phyloP scores from a whole-genome alignment of 2,329 filamentous ascomycete genomes.

The Fusarium scirpi region DNA sequence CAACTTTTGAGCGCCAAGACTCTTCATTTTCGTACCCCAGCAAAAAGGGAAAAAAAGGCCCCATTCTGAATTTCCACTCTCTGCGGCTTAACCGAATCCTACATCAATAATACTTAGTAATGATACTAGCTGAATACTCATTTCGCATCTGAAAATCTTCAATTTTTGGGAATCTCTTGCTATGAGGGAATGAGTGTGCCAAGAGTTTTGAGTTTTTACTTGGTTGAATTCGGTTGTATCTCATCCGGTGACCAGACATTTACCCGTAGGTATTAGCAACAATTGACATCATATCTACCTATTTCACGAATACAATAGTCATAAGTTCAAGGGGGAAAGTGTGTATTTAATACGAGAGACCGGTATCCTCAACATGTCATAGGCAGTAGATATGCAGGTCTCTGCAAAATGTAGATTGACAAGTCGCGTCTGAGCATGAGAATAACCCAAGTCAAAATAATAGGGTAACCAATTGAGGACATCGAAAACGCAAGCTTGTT shows the following conservation, averaged over 20 bases:
- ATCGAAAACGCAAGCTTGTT: neutral
- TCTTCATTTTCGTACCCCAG: constrained; percentile 7
- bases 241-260: neutral
- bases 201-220: neutral
- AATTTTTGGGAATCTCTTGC: neutral
- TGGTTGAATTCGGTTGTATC: neutral
- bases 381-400: neutral
- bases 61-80: neutral
- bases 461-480: neutral
- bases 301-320: neutral
- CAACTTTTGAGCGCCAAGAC: constrained; percentile 17
- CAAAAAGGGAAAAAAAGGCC: neutral
- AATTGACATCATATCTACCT: neutral
- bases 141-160: neutral
- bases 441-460: neutral
- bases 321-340: neutral
- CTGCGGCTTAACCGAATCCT: neutral
- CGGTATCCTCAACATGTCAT: neutral
- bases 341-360: neutral
- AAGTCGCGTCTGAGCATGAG: neutral
- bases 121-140: neutral
- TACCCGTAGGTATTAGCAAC: neutral
- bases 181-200: neutral
- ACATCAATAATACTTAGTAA: neutral
- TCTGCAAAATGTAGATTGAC: neutral